phyloP scores from a whole-genome alignment of 345 rosid species.

The Cardamine resedifolia region DNA sequence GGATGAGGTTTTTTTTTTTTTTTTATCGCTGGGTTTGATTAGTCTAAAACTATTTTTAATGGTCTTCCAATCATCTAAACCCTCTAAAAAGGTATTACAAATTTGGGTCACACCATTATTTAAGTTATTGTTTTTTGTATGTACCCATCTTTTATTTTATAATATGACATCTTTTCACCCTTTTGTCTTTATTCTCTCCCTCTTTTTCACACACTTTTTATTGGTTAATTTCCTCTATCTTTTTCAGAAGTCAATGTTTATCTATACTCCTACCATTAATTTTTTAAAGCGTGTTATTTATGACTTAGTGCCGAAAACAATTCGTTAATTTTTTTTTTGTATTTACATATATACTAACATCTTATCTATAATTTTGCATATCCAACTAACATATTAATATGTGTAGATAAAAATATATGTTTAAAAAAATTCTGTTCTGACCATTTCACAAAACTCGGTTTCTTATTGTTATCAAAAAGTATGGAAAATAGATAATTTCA shows the following conservation, averaged over 20 bases:
- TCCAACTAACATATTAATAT: background rate
- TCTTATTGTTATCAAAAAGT: background rate
- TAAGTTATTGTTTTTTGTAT: background rate
- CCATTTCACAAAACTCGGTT: background rate
- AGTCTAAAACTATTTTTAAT: constrained; percentile 17
- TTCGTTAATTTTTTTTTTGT: background rate
- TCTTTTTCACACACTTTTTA: constrained; percentile 22
- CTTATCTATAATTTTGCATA: background rate
- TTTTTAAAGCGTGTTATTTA: background rate
- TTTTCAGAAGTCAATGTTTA: constrained; percentile 30
- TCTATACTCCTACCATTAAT: constrained; percentile 19
- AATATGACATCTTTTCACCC: constrained; percentile 22
- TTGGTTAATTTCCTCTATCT: constrained; percentile 19
- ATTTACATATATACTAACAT: background rate
- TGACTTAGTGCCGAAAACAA: background rate
- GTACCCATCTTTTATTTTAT: background rate
- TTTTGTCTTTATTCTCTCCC: constrained; percentile 32
- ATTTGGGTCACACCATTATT: background rate
- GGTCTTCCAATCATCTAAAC: constrained; percentile 32
- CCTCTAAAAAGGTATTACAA: constrained; percentile 14
- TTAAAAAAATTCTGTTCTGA: background rate
- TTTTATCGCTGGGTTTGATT: constrained; percentile 11
- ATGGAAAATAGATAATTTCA: too few relatives aligned
- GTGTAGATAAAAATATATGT: too few relatives aligned
- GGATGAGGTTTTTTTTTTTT: constrained; percentile 28